Percentiles rank a stretch among this genome's conserved stretches.
Evolutionary conservation across 192 early-diverging fungal genomes (phyloP).

Genomic region (Podochytrium sp.): DNA sequence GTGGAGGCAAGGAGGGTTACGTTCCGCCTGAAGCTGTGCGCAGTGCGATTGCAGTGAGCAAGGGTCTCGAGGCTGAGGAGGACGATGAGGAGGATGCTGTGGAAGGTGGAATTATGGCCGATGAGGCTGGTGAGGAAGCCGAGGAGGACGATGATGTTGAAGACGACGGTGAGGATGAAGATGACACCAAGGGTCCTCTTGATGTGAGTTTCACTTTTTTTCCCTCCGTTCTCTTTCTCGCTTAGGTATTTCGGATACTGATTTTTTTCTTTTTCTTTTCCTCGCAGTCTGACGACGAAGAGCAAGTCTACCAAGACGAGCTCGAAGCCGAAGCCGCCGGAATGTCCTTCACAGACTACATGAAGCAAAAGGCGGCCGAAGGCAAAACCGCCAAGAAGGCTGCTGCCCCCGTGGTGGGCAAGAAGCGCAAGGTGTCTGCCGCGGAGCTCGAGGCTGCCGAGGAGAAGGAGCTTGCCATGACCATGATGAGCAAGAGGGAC

Average conservation of each 20-base stretch:
- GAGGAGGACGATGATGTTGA: conserved; percentile 60
- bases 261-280: neutral
- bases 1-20: conserved; percentile 82
- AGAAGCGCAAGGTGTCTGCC: conserved; percentile 60
- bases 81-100: conserved; percentile 68
- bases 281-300: conserved; percentile 48
- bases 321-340: conserved; percentile 73
- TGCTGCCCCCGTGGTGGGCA: conserved; percentile 15
- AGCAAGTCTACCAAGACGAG: conserved; percentile 60
- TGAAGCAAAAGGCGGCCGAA: conserved; percentile 53
- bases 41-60: conserved; percentile 12
- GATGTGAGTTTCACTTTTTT: conserved; percentile 12
- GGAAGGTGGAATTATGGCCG: conserved; percentile 62
- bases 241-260: neutral
- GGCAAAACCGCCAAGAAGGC: conserved; percentile 37
- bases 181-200: conserved; percentile 40
- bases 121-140: conserved; percentile 61
- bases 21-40: conserved; percentile 61
- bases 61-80: conserved; percentile 32
- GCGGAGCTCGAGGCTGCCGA: conserved; percentile 65
- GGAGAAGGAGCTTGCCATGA: conserved; percentile 70
- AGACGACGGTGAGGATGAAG: conserved; percentile 62
- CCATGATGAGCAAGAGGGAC: conserved; percentile 89
- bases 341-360: conserved; percentile 67
- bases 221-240: neutral